Conservation (phyloP, 495 filamentous ascomycete species). For the Hyaloscypha hepaticicola region DNA sequence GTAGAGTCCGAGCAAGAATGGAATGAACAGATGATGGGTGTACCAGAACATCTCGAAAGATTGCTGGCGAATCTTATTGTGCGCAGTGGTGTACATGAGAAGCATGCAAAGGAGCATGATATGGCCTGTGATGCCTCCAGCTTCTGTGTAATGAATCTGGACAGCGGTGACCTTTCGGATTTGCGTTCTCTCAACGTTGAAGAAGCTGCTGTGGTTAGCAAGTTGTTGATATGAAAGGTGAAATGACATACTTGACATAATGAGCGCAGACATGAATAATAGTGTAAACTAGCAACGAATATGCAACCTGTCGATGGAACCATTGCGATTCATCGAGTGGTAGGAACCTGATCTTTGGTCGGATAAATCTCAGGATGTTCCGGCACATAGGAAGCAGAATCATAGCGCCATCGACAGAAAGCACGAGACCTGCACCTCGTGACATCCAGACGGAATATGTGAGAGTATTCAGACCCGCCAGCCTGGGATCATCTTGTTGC, state of each 20-base stretch:
- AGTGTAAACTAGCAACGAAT: conserved; percentile 79
- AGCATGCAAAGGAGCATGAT: conserved; percentile 99
- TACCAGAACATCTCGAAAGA: conserved; percentile 99
- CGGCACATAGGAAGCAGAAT: conserved; percentile 95
- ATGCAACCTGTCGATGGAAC: conserved; percentile 96
- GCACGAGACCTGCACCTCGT: conserved; percentile 80
- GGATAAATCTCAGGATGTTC: conserved; percentile 76
- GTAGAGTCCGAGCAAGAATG: conserved; percentile 90
- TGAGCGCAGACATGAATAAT: conserved; percentile 75
- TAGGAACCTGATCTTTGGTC: conserved; percentile 84
- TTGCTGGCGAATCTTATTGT: conserved; percentile 90
- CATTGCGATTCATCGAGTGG: conserved; percentile 94
- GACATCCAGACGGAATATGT: conserved; percentile 93
- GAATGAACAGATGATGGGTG: conserved; percentile 95
- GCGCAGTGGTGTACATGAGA: conserved; percentile 95
- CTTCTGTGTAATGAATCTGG: conserved; percentile 89
- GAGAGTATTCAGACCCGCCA: conserved; percentile 78
- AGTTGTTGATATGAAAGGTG: background rate
- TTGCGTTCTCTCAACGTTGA: conserved; percentile 86
- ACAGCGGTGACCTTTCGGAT: conserved; percentile 78
- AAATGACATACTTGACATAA: conserved; percentile 85
- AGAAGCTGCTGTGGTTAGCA: conserved; percentile 67
- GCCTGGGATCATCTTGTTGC: conserved; percentile 61
- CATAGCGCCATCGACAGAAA: conserved; percentile 80
- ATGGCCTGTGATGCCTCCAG: conserved; percentile 93